Percentiles rank a stretch among this genome's conserved stretches.
Conservation (phyloP, 768 basidiomycete genomes). For the Tremella yokohamensis region DNA sequence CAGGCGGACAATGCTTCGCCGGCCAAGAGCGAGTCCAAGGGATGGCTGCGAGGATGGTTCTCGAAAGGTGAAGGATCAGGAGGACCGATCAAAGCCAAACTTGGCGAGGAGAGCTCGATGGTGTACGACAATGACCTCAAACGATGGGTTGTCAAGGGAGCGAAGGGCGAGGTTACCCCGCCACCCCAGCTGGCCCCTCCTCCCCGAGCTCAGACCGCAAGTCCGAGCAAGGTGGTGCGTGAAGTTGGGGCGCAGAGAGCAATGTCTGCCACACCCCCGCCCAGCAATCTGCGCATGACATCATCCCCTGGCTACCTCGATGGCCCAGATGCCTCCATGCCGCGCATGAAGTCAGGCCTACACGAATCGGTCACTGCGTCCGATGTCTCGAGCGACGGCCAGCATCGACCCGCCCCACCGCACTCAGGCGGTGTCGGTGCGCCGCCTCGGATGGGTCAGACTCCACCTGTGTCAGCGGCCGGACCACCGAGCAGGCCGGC, state of each 20-base stretch:
- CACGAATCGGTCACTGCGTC: conserved; percentile 12
- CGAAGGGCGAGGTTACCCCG: conserved; percentile 49
- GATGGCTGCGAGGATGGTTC: conserved; percentile 81
- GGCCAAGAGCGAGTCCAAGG: conserved; percentile 24
- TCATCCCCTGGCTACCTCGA: conserved; percentile 11
- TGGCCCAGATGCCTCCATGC: conserved; percentile 9
- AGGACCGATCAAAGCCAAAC: conserved; percentile 80
- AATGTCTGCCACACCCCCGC: conserved; percentile 28
- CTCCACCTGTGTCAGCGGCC: conserved; percentile 54
- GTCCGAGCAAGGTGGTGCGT: conserved; percentile 55
- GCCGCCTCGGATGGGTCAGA: conserved; percentile 9
- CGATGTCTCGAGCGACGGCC: conserved; percentile 1
- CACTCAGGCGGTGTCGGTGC: neutral
- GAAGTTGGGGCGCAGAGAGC: conserved; percentile 11
- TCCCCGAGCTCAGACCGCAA: conserved; percentile 77
- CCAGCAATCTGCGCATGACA: conserved; percentile 6
- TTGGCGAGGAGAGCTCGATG: conserved; percentile 86
- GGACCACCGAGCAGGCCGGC: conserved; percentile 48
- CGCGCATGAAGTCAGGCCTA: conserved; percentile 14
- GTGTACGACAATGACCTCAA: conserved; percentile 93
- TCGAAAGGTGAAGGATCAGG: conserved; percentile 57
- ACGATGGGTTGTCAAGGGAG: conserved; percentile 94
- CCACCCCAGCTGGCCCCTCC: conserved; percentile 57
- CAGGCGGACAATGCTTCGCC: conserved; percentile 23
- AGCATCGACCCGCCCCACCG: neutral